Percentiles rank a stretch among this genome's conserved stretches.
These are phyloP conservation scores for Plasmopara muralis DNA, from an alignment of 352 stramenopile genomes.

Conservation along the genomic window DNA sequence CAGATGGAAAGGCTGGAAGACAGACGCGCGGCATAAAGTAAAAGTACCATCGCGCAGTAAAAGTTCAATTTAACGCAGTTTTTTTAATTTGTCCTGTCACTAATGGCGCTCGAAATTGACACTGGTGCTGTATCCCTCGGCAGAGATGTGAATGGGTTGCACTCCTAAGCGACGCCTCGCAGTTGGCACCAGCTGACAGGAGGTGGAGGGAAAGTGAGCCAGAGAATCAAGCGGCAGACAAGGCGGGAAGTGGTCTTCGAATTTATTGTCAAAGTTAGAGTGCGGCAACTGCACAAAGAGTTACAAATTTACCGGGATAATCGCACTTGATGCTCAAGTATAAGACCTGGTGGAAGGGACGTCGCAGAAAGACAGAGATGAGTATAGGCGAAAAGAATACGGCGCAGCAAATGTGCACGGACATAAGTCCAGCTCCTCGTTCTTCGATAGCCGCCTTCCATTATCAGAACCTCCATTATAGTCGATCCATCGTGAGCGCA, in stretches of 20 bases:
- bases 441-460: too few relatives aligned
- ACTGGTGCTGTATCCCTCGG: background rate
- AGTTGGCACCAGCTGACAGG: background rate
- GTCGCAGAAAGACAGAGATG: background rate
- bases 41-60: background rate
- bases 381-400: background rate
- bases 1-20: background rate
- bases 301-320: background rate
- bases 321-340: background rate
- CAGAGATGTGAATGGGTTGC: too few relatives aligned
- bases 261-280: conserved; percentile 20
- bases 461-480: too few relatives aligned
- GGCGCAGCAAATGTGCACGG: too few relatives aligned
- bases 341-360: background rate
- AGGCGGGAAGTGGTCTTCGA: conserved; percentile 15
- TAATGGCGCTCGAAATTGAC: background rate
- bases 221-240: conserved; percentile 8
- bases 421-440: background rate
- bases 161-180: background rate
- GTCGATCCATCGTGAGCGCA: too few relatives aligned
- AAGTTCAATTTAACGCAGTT: background rate
- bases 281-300: background rate
- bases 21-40: too few relatives aligned
- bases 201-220: conserved; percentile 11
- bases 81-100: background rate